Evolutionary conservation across 345 rosid genomes (phyloP).

Genomic region (Acer saccharum): DNA sequence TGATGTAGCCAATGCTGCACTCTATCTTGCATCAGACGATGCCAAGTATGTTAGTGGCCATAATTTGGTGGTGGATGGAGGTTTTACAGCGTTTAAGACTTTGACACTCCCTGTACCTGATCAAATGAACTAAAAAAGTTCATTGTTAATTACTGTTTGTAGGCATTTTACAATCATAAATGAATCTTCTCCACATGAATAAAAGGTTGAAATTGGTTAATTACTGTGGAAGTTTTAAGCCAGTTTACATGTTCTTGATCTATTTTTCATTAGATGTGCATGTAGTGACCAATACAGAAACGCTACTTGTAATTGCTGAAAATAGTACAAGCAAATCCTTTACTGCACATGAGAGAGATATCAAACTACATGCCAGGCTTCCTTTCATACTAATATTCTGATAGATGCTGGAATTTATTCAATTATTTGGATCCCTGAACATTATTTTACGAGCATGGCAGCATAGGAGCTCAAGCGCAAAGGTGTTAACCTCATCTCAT

Average conservation of each 20-base stretch:
- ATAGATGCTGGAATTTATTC: background rate
- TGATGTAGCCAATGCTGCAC: slow-evolving; percentile 85
- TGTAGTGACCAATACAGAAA: background rate
- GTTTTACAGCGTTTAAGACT: slow-evolving; percentile 66
- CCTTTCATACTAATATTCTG: background rate
- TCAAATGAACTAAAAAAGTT: slow-evolving; percentile 30
- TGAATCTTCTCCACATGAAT: background rate
- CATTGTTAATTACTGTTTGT: background rate
- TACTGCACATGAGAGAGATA: background rate
- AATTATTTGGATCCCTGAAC: background rate
- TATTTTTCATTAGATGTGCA: background rate
- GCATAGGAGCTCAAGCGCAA: background rate
- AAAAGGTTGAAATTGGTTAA: background rate
- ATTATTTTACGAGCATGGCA: background rate
- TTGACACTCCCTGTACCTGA: slow-evolving; percentile 52
- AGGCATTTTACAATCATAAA: background rate
- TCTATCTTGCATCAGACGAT: slow-evolving; percentile 76
- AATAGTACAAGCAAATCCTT: background rate
- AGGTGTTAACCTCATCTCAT: background rate
- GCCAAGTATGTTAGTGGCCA: slow-evolving; percentile 86
- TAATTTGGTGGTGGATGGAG: slow-evolving; percentile 92
- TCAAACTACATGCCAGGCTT: background rate
- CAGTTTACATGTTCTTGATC: background rate
- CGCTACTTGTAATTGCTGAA: background rate
- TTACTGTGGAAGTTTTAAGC: background rate